Base-by-base conservation (phyloP, 139 green algal genomes). In the Asterochloris erici region DNA sequence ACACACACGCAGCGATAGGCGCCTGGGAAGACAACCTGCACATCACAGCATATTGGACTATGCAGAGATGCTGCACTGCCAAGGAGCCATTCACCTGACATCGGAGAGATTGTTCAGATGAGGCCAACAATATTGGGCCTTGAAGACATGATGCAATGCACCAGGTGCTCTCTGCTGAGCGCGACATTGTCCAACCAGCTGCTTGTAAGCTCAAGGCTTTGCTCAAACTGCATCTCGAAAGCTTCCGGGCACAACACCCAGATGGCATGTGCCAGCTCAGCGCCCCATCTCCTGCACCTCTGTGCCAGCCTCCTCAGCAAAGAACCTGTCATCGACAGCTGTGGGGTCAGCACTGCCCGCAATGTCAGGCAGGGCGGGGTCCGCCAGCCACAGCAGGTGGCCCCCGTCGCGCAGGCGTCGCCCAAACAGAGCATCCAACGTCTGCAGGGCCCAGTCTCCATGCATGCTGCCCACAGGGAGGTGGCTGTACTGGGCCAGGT, bases 1-100 rank as follows among this genome's bases (percentile, higher is more conserved):
- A 98, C 90, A 83, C 91, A 95, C 47, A 98, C 90, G 77, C 83
- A 90, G 29, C 94, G 85, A 89, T 99, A 97, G 9, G 88, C 93
- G 11, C 96, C 96, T 14, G 93, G 89, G 28, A 85, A 90, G 19
- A 78, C 69, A 63, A 98, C 73, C 86, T 95, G 86, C 63, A 81
- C 28, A 66, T 0, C 62, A 73, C 24, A n/a, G 13, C 38, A 54
- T 54, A 54, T 10, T 6, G 6, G 2, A 6, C 38, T 6, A 54
- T 54, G 38, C 2, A 54, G 38, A 54, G 38, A 54, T 2, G 38
- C 38, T 54, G 6, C 38, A 54, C 38, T 54, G 2, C 38, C 38
- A 54, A 54, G 38, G 38, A 54, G 38, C 38, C 38, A 54, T 54
- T 6, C 38, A 54, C 38, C 38, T 54, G 38, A 54, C 38, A 54